These are phyloP conservation scores for Alliaria petiolata DNA, from an alignment of 345 rosid species.

Conservation along the genomic window DNA sequence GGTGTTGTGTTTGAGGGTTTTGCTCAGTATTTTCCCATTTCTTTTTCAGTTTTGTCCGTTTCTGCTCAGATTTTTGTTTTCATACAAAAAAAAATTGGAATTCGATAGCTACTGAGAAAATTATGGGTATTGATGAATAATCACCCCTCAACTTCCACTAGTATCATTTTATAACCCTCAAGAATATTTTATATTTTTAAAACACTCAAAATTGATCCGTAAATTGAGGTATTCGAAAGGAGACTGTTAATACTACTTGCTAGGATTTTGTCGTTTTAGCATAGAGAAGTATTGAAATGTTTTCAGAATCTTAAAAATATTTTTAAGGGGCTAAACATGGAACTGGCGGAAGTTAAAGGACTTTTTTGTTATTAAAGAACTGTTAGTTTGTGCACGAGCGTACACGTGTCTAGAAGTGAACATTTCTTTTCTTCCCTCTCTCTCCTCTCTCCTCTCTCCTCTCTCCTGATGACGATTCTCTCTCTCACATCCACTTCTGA, in stretches of 20 bases:
- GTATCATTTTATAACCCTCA: background rate
- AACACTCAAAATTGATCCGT: too few relatives aligned
- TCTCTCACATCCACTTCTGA: slow-evolving; percentile 9
- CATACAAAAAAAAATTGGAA: background rate
- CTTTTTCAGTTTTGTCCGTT: background rate
- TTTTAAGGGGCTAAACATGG: background rate
- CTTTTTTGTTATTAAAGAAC: background rate
- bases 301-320: too few relatives aligned
- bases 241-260: too few relatives aligned
- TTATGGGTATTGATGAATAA: background rate
- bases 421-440: background rate
- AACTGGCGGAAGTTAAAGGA: background rate
- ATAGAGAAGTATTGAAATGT: too few relatives aligned
- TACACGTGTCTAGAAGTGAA: slow-evolving; percentile 19
- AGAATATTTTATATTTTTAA: background rate
- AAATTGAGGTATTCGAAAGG: too few relatives aligned
- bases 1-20: background rate
- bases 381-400: background rate
- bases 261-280: too few relatives aligned
- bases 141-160: background rate
- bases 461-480: slow-evolving; percentile 22
- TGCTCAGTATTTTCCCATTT: background rate
- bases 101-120: background rate
- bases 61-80: too few relatives aligned
- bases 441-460: background rate